A percentile compares a stretch with the other conserved stretches of the same genome.
Evolutionary conservation across 192 early-diverging fungal species (phyloP).

Genomic region (Coemansia sp.): DNA sequence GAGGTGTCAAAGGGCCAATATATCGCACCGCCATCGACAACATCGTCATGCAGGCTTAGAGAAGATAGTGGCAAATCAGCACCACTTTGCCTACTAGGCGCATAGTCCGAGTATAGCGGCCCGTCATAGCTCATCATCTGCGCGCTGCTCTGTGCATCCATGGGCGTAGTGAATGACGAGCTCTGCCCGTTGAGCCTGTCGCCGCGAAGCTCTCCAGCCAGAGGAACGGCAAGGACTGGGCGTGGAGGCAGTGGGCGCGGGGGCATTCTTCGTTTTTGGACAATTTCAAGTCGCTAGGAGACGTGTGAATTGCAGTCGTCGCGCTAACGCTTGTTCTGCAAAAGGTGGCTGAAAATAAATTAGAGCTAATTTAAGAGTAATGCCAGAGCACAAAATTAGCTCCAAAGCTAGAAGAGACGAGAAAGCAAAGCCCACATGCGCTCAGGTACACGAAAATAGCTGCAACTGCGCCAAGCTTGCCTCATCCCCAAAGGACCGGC

Average conservation of each 20-base stretch:
- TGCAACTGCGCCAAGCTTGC: background rate
- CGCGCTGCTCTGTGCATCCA: background rate
- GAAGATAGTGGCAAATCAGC: background rate
- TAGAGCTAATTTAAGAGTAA: background rate
- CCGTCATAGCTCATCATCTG: background rate
- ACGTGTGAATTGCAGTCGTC: background rate
- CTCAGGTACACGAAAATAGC: background rate
- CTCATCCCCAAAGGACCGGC: background rate
- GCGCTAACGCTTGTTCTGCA: background rate
- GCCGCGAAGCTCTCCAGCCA: background rate
- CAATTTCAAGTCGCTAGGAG: background rate
- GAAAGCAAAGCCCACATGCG: background rate
- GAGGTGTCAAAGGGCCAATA: conserved; percentile 10
- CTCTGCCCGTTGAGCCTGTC: background rate
- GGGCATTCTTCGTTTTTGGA: conserved; percentile 1
- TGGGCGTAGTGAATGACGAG: background rate
- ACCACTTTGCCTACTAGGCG: background rate
- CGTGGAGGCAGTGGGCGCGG: conserved; percentile 9
- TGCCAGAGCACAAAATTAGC: background rate
- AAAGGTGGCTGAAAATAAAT: background rate
- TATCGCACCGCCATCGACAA: conserved; percentile 6
- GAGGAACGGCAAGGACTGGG: background rate
- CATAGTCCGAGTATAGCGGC: background rate
- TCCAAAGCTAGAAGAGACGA: background rate
- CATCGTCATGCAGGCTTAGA: conserved; percentile 6